phyloP scores from a whole-genome alignment of 1,284 basidiomycete species.

The Afroboletus lepidellus region DNA sequence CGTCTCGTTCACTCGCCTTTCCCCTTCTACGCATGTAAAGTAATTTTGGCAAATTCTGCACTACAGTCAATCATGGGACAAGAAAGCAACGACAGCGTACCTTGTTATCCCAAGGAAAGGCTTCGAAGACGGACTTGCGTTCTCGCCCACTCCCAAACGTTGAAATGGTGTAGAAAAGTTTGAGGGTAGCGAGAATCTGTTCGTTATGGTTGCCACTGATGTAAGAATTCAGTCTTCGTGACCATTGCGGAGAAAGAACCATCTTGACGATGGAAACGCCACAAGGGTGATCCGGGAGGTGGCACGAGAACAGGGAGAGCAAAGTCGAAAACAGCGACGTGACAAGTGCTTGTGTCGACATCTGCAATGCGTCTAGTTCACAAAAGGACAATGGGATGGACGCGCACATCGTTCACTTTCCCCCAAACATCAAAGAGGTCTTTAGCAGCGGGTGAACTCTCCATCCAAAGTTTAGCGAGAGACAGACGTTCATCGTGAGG shows the following conservation, averaged over 20 bases:
- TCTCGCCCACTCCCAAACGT: constrained; percentile 64
- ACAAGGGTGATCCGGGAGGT: constrained; percentile 60
- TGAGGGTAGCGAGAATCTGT: constrained; percentile 60
- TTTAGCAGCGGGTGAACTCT: constrained; percentile 49
- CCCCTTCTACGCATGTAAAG: constrained; percentile 65
- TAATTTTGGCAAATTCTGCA: constrained; percentile 62
- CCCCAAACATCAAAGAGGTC: constrained; percentile 69
- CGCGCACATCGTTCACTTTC: constrained; percentile 44
- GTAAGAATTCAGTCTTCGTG: constrained; percentile 56
- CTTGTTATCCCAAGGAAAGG: constrained; percentile 76
- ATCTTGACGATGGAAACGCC: constrained; percentile 60
- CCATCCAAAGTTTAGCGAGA: constrained; percentile 62
- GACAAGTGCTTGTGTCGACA: constrained; percentile 43
- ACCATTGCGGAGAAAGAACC: constrained; percentile 53
- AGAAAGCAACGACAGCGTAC: constrained; percentile 34
- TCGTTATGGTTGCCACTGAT: constrained; percentile 61
- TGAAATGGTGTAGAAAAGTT: constrained; percentile 59
- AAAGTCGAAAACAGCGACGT: constrained; percentile 55
- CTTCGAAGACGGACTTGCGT: constrained; percentile 56
- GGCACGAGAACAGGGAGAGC: constrained; percentile 57
- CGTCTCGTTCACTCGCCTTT: constrained; percentile 39
- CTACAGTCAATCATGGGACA: background rate
- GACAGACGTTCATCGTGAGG: constrained; percentile 57
- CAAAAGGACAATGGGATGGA: constrained; percentile 5
- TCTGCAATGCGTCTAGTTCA: constrained; percentile 29